Evolutionary conservation across 345 rosid species (phyloP).

Genomic region (Linum trigynum): DNA sequence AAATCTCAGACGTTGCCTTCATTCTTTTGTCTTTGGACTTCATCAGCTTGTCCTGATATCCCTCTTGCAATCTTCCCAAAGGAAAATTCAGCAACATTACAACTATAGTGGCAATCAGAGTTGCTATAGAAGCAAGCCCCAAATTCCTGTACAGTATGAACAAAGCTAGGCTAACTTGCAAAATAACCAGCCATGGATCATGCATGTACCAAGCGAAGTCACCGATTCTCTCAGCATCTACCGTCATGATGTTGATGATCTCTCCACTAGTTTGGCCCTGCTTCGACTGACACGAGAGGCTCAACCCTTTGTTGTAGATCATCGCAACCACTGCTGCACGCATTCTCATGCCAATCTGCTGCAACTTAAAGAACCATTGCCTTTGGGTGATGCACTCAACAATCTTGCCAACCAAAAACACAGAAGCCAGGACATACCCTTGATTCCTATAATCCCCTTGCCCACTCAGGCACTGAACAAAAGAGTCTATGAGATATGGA

Average conservation of each 20-base stretch:
- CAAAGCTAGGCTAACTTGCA: slow-evolving; percentile 48
- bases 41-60: slow-evolving; percentile 62
- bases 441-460: slow-evolving; percentile 33
- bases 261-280: slow-evolving; percentile 59
- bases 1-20: slow-evolving; percentile 57
- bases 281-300: slow-evolving; percentile 44
- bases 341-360: slow-evolving; percentile 41
- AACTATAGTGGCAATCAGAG: slow-evolving; percentile 40
- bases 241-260: slow-evolving; percentile 61
- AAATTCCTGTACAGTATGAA: slow-evolving; percentile 49
- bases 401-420: slow-evolving; percentile 50
- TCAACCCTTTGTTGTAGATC: slow-evolving; percentile 57
- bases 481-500: slow-evolving; percentile 48
- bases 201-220: slow-evolving; percentile 51
- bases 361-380: slow-evolving; percentile 49
- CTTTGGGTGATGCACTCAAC: slow-evolving; percentile 47
- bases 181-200: slow-evolving; percentile 46
- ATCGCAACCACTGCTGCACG: slow-evolving; percentile 40
- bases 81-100: slow-evolving; percentile 54
- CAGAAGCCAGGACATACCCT: slow-evolving; percentile 44
- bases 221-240: slow-evolving; percentile 57
- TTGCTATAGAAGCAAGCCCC: slow-evolving; percentile 47
- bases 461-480: slow-evolving; percentile 54
- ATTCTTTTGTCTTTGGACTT: slow-evolving; percentile 55
- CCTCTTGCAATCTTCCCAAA: slow-evolving; percentile 46